Conservation (phyloP, 2,329 filamentous ascomycete genomes). For the Fusarium transvaalense region DNA sequence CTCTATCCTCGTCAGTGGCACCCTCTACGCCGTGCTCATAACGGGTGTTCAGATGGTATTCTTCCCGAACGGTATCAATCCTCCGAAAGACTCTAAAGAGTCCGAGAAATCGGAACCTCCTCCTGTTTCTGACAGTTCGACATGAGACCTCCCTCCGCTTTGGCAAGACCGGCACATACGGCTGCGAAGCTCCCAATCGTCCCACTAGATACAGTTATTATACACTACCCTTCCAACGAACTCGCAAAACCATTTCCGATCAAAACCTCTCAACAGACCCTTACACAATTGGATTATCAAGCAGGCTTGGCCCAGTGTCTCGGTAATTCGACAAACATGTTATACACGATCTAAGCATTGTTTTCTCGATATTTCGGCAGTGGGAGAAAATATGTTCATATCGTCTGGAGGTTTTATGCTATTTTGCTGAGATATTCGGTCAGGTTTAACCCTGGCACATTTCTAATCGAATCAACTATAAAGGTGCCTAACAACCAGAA, state of each 20-base stretch:
- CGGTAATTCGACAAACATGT: too few species aligned
- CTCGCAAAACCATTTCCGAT: not conserved
- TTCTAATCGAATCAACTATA: too few species aligned
- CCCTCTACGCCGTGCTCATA: not conserved
- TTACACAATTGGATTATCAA: not conserved
- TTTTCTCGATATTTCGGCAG: too few species aligned
- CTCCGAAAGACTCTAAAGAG: not conserved
- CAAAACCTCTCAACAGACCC: fast-evolving
- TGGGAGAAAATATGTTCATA: too few species aligned
- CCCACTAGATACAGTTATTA: not conserved
- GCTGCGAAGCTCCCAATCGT: fast-evolving
- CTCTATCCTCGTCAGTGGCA: not conserved
- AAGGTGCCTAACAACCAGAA: too few species aligned
- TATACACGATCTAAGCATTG: too few species aligned
- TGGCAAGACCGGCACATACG: fast-evolving
- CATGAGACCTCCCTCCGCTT: not conserved
- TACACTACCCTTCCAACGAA: not conserved
- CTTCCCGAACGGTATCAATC: not conserved
- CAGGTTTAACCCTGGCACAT: too few species aligned
- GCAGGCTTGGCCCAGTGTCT: not conserved
- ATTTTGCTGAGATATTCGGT: too few species aligned
- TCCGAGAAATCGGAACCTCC: not conserved
- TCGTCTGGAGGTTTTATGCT: too few species aligned
- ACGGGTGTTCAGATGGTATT: not conserved
- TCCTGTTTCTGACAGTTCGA: not conserved